Evolutionary conservation across 148 eudicot species (phyloP), one percentile per base, ranked within the genome.

Genomic region (Heliosperma pusillum): DNA sequence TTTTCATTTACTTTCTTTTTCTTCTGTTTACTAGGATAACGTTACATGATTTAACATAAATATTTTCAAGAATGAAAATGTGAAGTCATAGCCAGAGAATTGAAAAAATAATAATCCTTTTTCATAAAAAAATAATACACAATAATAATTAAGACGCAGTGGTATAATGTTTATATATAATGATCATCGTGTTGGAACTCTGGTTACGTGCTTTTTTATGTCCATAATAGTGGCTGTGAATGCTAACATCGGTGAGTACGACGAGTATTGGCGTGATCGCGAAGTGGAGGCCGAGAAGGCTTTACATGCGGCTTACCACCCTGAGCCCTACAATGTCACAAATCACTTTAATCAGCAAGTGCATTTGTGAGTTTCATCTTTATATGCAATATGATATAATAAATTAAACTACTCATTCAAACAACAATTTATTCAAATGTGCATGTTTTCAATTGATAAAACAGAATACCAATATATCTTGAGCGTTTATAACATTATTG

Each of bases 271-370:
- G 92, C 71, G 60, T 56, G 27, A 70, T 15, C 83, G 80, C 9
- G 74, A 78, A 29, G 16, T 47, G 1, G 74, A 76, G 1, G 91
- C 91, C 6, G 40, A 53, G 42, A 75, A 72, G 29, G 70, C 58
- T 11, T 80, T 84, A 11, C 56, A 55, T 10, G 64, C 74, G 7
- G 80, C 87, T 1, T 85, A 83, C 68, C 71, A 84, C 20, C 86
- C 87, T 16, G 59, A 89, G 10, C 89, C 93, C 7, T 68, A 45
- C n/a, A 67, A 57, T 17, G 81, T 88, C 70, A 59, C 75, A 9
- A 40, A 81, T 66, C 57, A 85, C 50, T 52, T 89, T 29, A 87
- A 81, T 72, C 66, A 66, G 3, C 72, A 86, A 45, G 82, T 80
- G 21, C 76, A 69, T 9, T 19, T 52, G 93, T 89, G 76, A 82